Base-by-base conservation (phyloP, 2,329 filamentous ascomycete genomes). In the Fusarium virguliforme region DNA sequence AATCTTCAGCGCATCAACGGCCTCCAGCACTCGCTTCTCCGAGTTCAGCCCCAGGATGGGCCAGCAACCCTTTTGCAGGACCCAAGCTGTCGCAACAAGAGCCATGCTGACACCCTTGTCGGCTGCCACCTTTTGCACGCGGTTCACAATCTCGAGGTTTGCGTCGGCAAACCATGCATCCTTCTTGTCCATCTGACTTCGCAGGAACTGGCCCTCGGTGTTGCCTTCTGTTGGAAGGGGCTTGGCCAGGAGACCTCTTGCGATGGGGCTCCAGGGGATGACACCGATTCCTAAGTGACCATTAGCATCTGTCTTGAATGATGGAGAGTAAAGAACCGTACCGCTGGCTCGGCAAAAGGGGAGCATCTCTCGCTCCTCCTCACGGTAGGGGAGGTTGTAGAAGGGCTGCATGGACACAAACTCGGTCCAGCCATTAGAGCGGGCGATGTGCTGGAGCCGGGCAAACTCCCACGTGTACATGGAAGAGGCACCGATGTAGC, bases 1-100 rank as follows among this genome's bases (percentile, higher is more conserved):
- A 41, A 86, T 84, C 3, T 81, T 82, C 6, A 81, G 71, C 0
- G 82, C 80, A 3, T 82, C 80, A 18, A 90, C 82, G 1, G 88
- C 88, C 80, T 92, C 89, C 37, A 90, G 87, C 48, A 92, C 86
- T n/a, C 90, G 82, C 63, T 84, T 82, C 35, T 86, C 81, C 59
- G 83, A 91, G 68, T 84, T 87, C 71, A 92, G 82, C 0, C 91
- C 90, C 48, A 92, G 80, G 64, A 92, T 92, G 0, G 90, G 90
- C 67, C 84, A 88, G 13, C 84, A 80, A 0, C 85, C 85, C 34
- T 85, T 83, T 57, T 85, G 83, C 70, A 88, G 79, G 60, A 86
- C 85, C 91, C 91, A 93, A 1, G 90, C 90, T 46, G 91, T 84
- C 0, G 90, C 86, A 5, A 93, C 86, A 62, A 91, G 86, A 48